These are phyloP conservation scores for Fusarium cicatricum DNA, from an alignment of 2,329 filamentous ascomycete species.

Conservation along the genomic window DNA sequence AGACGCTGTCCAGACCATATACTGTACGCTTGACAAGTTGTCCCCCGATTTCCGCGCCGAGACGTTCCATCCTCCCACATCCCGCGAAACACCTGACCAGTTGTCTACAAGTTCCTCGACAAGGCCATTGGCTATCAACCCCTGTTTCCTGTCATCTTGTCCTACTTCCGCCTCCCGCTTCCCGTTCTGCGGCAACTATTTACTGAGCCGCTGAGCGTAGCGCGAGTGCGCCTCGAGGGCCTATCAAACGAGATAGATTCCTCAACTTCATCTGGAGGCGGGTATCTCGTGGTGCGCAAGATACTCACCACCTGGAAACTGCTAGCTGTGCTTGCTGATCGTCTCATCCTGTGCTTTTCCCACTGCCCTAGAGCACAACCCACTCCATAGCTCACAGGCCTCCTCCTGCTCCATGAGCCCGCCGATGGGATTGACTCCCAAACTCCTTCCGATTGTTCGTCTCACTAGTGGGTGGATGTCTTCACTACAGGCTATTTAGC, in stretches of 20 bases:
- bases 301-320: no score
- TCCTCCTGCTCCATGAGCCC: constrained; percentile 2
- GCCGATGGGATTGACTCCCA: constrained; percentile 1
- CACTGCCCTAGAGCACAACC: neutral
- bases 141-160: neutral
- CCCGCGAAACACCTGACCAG: constrained; percentile 27
- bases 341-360: no score
- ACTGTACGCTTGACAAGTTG: neutral
- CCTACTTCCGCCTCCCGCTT: neutral
- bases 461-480: neutral
- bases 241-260: neutral
- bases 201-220: neutral
- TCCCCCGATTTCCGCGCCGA: constrained; percentile 11
- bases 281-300: no score
- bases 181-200: neutral
- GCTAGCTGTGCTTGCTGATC: no score
- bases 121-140: constrained; percentile 4
- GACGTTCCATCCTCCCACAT: constrained; percentile 29
- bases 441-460: constrained; percentile 1
- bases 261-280: neutral
- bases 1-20: neutral
- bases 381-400: constrained; percentile 10
- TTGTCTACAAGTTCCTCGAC: constrained; percentile 1
- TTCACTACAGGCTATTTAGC: neutral
- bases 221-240: constrained; percentile 6